A percentile compares a stretch with the other conserved stretches of the same genome.
Conservation (phyloP, 192 early-diverging fungal species). For the Gaertneriomyces semiglobifer region DNA sequence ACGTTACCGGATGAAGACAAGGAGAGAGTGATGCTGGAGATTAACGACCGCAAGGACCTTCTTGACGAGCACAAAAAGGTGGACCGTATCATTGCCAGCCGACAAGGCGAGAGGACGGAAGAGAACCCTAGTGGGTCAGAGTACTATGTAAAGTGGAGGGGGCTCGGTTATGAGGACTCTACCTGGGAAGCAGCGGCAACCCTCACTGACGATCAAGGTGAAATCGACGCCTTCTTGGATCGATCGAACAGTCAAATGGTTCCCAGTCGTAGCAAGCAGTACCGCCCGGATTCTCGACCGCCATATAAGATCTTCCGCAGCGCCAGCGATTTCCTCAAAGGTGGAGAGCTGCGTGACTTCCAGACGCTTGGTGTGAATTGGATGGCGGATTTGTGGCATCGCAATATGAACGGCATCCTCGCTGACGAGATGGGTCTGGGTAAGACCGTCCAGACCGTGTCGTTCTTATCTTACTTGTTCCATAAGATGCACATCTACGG, state of each 20-base stretch:
- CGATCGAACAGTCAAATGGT: slow-evolving; percentile 68
- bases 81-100: slow-evolving; percentile 81
- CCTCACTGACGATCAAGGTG: slow-evolving; percentile 64
- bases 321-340: slow-evolving; percentile 70
- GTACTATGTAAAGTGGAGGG: slow-evolving; percentile 93
- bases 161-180: slow-evolving; percentile 79
- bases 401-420: slow-evolving; percentile 92
- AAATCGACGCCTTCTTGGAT: slow-evolving; percentile 83
- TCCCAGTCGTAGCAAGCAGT: slow-evolving; percentile 63
- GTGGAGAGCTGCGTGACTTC: slow-evolving; percentile 91
- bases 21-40: slow-evolving; percentile 79
- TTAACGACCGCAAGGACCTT: slow-evolving; percentile 74
- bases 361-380: slow-evolving; percentile 94
- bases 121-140: slow-evolving; percentile 55
- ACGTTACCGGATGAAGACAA: slow-evolving; percentile 81
- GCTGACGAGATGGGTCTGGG: slow-evolving; percentile 92
- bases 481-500: slow-evolving; percentile 82
- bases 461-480: slow-evolving; percentile 86
- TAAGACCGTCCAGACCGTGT: slow-evolving; percentile 96
- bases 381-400: slow-evolving; percentile 94
- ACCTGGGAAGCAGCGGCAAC: slow-evolving; percentile 85
- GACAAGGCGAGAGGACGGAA: slow-evolving; percentile 41
- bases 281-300: slow-evolving; percentile 58
- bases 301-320: slow-evolving; percentile 71
- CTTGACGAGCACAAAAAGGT: slow-evolving; percentile 82